Evolutionary conservation across 2,329 filamentous ascomycete species (phyloP).

Genomic region (Xenosphaeropsis pyriputrescens): DNA sequence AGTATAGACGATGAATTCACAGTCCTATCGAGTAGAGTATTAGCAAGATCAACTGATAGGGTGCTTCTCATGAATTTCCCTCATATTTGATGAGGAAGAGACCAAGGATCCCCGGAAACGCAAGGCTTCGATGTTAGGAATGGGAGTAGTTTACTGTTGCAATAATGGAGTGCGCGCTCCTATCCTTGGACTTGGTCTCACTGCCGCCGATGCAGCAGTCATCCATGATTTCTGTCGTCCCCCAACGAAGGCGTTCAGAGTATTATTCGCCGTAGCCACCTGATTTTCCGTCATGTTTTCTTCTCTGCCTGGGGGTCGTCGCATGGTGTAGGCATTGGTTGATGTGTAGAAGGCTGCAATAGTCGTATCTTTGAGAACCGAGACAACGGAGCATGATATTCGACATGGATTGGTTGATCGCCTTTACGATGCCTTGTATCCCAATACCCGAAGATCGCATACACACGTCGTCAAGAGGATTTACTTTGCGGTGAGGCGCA

Average conservation of each 20-base stretch:
- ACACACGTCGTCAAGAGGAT: no score
- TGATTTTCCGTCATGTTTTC: constrained; percentile 12
- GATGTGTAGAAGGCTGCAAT: no score
- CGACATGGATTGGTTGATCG: no score
- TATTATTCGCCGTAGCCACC: constrained; percentile 18
- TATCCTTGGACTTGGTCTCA: constrained; percentile 15
- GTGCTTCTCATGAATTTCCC: not conserved
- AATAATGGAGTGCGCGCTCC: not conserved
- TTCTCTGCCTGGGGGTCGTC: constrained; percentile 17
- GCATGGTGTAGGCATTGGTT: constrained; percentile 9
- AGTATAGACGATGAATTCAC: constrained; percentile 21
- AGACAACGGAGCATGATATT: no score
- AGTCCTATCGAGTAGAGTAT: not conserved
- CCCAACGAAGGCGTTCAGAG: constrained; percentile 18
- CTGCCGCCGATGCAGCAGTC: constrained; percentile 8
- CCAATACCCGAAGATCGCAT: no score
- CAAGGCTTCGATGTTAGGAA: constrained; percentile 4
- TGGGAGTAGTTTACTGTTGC: not conserved
- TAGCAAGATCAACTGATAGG: not conserved
- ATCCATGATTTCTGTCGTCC: constrained; percentile 20
- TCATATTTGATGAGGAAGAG: not conserved
- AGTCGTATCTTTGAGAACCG: no score
- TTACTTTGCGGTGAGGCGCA: no score
- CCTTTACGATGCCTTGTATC: no score
- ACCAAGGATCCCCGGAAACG: no score